These are phyloP conservation scores for Excoecaria agallocha DNA, from an alignment of 345 rosid species.

Conservation along the genomic window DNA sequence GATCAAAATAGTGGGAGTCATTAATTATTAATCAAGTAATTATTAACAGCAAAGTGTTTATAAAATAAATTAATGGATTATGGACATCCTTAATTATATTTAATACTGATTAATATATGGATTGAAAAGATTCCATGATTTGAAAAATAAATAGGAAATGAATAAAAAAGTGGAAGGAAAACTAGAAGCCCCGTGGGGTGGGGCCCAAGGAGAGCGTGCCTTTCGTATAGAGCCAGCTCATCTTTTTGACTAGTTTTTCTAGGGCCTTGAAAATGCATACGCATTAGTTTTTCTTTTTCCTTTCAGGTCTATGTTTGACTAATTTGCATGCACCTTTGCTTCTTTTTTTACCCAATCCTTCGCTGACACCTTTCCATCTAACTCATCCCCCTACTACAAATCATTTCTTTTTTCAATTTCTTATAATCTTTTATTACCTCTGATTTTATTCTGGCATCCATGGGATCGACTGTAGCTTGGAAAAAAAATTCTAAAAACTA, in stretches of 20 bases:
- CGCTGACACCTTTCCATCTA: background rate
- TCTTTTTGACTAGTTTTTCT: slow-evolving; percentile 12
- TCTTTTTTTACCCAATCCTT: background rate
- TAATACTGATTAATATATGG: background rate
- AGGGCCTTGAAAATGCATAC: slow-evolving; percentile 8
- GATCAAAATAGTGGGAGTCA: no score
- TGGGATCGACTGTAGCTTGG: no score
- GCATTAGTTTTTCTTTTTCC: slow-evolving; percentile 7
- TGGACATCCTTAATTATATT: no score
- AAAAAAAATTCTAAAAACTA: no score
- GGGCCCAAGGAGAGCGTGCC: slow-evolving; percentile 4
- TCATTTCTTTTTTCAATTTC: background rate
- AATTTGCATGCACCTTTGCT: background rate
- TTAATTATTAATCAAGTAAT: no score
- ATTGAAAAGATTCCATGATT: slow-evolving; percentile 16
- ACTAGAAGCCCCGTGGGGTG: slow-evolving; percentile 18
- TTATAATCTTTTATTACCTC: no score
- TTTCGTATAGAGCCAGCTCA: slow-evolving; percentile 17
- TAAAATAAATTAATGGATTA: no score
- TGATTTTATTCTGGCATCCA: no score
- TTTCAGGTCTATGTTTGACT: slow-evolving; percentile 1
- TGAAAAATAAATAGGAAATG: background rate
- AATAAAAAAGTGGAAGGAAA: background rate
- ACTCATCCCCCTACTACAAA: background rate
- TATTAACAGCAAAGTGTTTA: no score